Percentiles rank a stretch among this genome's conserved stretches.
These are phyloP conservation scores for Jatropha podagrica DNA, from an alignment of 441 rosid genomes.

Conservation along the genomic window DNA sequence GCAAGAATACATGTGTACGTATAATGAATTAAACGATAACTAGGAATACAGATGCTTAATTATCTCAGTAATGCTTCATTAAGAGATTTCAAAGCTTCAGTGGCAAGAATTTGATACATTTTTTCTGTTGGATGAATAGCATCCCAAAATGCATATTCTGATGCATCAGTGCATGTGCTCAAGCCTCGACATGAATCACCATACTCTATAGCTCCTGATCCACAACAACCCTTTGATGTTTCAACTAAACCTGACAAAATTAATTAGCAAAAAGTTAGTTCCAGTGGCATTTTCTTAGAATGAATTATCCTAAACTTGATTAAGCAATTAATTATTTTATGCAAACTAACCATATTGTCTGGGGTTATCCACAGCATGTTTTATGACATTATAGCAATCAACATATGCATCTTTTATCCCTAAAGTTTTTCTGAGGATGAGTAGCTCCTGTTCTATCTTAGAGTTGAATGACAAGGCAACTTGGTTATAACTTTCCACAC, in stretches of 20 bases:
- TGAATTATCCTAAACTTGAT: neutral
- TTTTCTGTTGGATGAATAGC: slow-evolving; percentile 78
- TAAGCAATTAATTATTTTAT: no score
- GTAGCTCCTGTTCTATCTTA: slow-evolving; percentile 42
- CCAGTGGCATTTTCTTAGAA: neutral
- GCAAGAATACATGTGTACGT: neutral
- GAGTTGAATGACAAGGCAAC: slow-evolving; percentile 50
- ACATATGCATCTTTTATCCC: slow-evolving; percentile 54
- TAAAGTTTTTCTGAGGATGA: slow-evolving; percentile 23
- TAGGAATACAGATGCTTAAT: neutral
- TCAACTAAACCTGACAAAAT: slow-evolving; percentile 51
- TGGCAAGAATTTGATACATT: slow-evolving; percentile 67
- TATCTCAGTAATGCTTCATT: slow-evolving; percentile 32
- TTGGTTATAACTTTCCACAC: slow-evolving; percentile 51
- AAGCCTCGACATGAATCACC: slow-evolving; percentile 65
- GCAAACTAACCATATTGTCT: slow-evolving; percentile 45
- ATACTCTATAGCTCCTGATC: slow-evolving; percentile 64
- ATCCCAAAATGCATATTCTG: slow-evolving; percentile 73
- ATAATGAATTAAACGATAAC: no score
- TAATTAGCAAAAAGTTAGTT: neutral
- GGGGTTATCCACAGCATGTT: slow-evolving; percentile 46
- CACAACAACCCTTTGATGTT: slow-evolving; percentile 68
- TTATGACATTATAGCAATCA: slow-evolving; percentile 46
- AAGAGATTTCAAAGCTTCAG: slow-evolving; percentile 45
- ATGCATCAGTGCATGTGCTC: slow-evolving; percentile 56